These are phyloP conservation scores for Vigna unguiculata DNA, from an alignment of 306 rosid genomes.

Conservation along the genomic window DNA sequence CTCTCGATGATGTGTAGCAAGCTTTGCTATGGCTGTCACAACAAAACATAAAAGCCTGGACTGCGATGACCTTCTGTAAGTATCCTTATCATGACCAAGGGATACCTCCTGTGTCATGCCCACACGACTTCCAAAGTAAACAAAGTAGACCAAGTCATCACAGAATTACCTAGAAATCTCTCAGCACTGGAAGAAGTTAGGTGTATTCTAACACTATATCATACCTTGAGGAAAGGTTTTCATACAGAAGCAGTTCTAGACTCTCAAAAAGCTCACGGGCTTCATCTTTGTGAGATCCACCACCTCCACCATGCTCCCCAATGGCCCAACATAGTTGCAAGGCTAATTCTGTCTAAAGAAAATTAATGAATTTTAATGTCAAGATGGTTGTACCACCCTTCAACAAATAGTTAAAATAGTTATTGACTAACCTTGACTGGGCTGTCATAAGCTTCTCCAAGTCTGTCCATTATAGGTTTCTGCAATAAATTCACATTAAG, in stretches of 20 bases:
- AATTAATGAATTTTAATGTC: conserved; percentile 43
- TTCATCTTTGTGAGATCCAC: conserved; percentile 88
- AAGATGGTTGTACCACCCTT: conserved; percentile 24
- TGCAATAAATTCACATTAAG: conserved; percentile 50
- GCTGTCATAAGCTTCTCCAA: conserved; percentile 90
- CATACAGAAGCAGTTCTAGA: conserved; percentile 90
- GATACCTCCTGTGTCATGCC: conserved; percentile 75
- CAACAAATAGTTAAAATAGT: conserved; percentile 34
- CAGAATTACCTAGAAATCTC: conserved; percentile 29
- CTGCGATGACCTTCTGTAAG: conserved; percentile 78
- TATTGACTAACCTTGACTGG: conserved; percentile 75
- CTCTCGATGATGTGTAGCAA: conserved; percentile 90
- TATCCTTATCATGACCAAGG: conserved; percentile 57
- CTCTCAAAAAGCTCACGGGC: conserved; percentile 99
- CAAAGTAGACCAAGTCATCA: conserved; percentile 39
- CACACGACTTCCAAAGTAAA: conserved; percentile 67
- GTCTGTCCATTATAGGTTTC: conserved; percentile 95
- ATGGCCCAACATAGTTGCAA: conserved; percentile 97
- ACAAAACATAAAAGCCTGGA: conserved; percentile 95
- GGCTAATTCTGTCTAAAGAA: conserved; percentile 85
- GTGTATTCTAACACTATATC: conserved; percentile 53
- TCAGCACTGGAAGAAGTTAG: conserved; percentile 40
- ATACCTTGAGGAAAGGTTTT: conserved; percentile 94
- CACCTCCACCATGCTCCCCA: conserved; percentile 99
- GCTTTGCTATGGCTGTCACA: conserved; percentile 94